phyloP scores from a whole-genome alignment of 2,329 filamentous ascomycete species.

The Aspergillus japonicus region DNA sequence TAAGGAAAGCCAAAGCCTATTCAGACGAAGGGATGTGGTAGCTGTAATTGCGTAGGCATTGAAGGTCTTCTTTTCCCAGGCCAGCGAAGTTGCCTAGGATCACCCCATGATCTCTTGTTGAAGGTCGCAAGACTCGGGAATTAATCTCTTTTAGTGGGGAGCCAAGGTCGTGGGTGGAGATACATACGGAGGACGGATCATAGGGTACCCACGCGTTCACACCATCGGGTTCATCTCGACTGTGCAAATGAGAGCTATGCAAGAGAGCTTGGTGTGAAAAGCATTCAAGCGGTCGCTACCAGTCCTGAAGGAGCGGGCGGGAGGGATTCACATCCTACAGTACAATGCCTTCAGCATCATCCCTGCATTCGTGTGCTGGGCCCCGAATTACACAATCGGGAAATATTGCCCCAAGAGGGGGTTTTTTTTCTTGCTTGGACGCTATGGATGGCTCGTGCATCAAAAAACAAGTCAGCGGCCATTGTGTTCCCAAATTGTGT shows the following conservation, averaged over 20 bases:
- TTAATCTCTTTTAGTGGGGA: neutral
- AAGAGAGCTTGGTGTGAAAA: neutral
- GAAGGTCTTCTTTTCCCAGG: neutral
- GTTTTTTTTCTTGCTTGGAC: neutral
- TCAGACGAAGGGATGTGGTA: neutral
- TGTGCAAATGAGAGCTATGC: neutral
- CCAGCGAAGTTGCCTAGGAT: neutral
- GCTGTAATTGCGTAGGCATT: neutral
- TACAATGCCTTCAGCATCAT: neutral
- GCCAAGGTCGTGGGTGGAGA: conserved; percentile 8
- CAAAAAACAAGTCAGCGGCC: neutral
- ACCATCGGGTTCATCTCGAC: conserved; percentile 19
- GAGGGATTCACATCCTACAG: neutral
- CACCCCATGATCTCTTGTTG: neutral
- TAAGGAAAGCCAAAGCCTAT: neutral
- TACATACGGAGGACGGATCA: conserved; percentile 10
- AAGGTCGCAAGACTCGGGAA: neutral
- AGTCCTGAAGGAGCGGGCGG: neutral
- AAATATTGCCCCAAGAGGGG: neutral
- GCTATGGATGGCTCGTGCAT: neutral
- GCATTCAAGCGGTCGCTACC: neutral
- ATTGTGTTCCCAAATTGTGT: neutral
- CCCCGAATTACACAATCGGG: neutral
- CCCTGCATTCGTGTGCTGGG: neutral
- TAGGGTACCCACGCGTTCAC: conserved; percentile 19